phyloP scores from a whole-genome alignment of 371 early-diverging fungal genomes.

The Gilbertella persicaria region DNA sequence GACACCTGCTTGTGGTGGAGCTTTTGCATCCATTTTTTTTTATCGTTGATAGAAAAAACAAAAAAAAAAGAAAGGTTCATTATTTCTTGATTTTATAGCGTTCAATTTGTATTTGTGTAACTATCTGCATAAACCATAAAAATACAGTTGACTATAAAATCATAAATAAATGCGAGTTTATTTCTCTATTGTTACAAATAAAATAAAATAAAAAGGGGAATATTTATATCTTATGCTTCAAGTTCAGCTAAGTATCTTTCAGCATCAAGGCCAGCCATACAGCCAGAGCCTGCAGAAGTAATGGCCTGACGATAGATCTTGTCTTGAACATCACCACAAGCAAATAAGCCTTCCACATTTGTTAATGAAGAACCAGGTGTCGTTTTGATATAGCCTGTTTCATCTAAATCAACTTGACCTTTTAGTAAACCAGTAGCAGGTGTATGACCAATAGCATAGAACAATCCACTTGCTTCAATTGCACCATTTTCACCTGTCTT shows the following conservation, averaged over 20 bases:
- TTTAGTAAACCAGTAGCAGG: conserved; percentile 87
- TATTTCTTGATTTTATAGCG: too few relatives aligned
- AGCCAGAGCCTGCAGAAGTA: conserved; percentile 79
- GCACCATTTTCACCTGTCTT: conserved; percentile 64
- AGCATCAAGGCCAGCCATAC: conserved; percentile 95
- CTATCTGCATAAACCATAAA: too few relatives aligned
- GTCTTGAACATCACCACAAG: conserved; percentile 99
- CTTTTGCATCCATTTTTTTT: conserved; percentile 18
- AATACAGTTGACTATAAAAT: too few relatives aligned
- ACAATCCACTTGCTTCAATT: conserved; percentile 87
- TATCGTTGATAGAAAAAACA: too few relatives aligned
- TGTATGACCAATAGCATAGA: conserved; percentile 99
- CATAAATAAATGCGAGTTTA: too few relatives aligned
- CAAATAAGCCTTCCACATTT: conserved; percentile 92
- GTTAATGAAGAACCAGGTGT: conserved; percentile 84
- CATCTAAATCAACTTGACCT: conserved; percentile 76
- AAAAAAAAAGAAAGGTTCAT: too few relatives aligned
- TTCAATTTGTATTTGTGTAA: too few relatives aligned
- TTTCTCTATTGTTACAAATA: too few relatives aligned
- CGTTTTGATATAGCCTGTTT: conserved; percentile 89
- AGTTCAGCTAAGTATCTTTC: conserved; percentile 76
- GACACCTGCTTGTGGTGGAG: conserved; percentile 58
- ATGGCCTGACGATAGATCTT: conserved; percentile 88
- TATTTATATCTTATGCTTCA: too few relatives aligned
- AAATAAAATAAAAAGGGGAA: too few relatives aligned